Evolutionary conservation across 2,329 filamentous ascomycete species (phyloP).

Genomic region (Apiospora phragmitis): DNA sequence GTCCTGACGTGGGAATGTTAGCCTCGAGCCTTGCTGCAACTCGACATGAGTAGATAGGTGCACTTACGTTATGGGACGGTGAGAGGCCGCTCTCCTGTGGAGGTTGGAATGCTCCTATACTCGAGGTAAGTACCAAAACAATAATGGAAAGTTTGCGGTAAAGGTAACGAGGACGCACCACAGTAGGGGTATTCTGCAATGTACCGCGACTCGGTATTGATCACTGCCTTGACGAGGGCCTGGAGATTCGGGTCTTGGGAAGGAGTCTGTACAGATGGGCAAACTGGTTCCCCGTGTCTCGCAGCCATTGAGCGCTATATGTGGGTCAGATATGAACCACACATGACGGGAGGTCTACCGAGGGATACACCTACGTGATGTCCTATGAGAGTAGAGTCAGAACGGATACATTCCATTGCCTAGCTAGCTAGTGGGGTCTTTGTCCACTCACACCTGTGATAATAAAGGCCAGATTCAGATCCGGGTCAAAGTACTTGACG

Average conservation of each 20-base stretch:
- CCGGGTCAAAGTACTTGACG: slow-evolving; percentile 7
- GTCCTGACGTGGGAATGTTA: neutral
- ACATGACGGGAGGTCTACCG: neutral
- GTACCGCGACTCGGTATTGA: slow-evolving; percentile 11
- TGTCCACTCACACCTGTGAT: neutral
- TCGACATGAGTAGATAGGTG: neutral
- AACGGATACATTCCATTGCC: too few relatives aligned
- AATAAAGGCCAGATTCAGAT: slow-evolving; percentile 9
- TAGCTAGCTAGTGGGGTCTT: neutral
- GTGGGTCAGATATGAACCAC: neutral
- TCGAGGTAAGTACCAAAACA: neutral
- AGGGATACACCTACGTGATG: neutral
- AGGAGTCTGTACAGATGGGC: slow-evolving; percentile 10
- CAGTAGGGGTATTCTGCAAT: slow-evolving; percentile 11
- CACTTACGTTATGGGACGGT: neutral
- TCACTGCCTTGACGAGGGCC: slow-evolving; percentile 10
- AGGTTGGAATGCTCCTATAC: slow-evolving; percentile 6
- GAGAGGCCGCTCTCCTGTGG: slow-evolving; percentile 4
- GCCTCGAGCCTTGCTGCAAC: neutral
- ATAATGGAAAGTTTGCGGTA: too few relatives aligned
- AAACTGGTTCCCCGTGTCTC: slow-evolving; percentile 11
- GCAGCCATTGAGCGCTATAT: slow-evolving; percentile 11
- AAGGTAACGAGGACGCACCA: too few relatives aligned
- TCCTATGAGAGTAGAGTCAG: neutral
- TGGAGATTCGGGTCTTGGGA: neutral